Base-by-base conservation (phyloP, 2,329 filamentous ascomycete species). In the Gremmenia infestans region DNA sequence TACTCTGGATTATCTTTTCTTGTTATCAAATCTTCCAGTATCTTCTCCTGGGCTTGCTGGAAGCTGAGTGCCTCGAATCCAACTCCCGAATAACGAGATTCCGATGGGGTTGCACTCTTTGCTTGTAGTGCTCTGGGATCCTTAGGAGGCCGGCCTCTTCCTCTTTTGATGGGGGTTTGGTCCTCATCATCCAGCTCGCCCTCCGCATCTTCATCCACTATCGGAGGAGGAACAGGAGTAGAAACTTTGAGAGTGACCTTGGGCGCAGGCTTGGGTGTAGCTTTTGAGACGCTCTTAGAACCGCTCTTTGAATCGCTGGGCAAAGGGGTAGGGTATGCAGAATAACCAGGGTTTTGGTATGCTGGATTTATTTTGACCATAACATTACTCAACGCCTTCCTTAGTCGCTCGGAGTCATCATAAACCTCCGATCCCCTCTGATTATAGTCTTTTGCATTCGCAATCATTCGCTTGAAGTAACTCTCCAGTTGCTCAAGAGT, bases 351-450 rank as follows among this genome's bases (percentile, higher is more conserved):
- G 76, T 61, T 74, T 60, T 83, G 82, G 71, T 96, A 96, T 15
- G 89, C 89, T 14, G 91, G 91, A 65, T 96, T 96, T 64, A 87
- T 81, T 70, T 88, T 88, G 54, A 86, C 87, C 91, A 96, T 96
- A 71, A 85, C 91, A 67, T 92, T 93, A 70, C 88, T 92, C 42
- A 93, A 79, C 3, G 90, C 86, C 73, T 96, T 96, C 48, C 91
- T 82, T 47, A 96, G 82, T 49, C 90, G 84, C 72, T 96, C 91
- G 8, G 91, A 90, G 74, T 96, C 91, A 45, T 91, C 87, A 68
- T 87, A 93, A 39, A 88, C 79, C 55, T 83, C 75, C 0, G 89
- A 90, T 45, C 80, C 81, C 63, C 87, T 87, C 57, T 86, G 79
- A 67, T 93, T 93, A 73, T 84, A 94, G 53, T 90, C 85, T 71